Base-by-base conservation (phyloP, 2,329 filamentous ascomycete species). In the Colletotrichum coccodes region DNA sequence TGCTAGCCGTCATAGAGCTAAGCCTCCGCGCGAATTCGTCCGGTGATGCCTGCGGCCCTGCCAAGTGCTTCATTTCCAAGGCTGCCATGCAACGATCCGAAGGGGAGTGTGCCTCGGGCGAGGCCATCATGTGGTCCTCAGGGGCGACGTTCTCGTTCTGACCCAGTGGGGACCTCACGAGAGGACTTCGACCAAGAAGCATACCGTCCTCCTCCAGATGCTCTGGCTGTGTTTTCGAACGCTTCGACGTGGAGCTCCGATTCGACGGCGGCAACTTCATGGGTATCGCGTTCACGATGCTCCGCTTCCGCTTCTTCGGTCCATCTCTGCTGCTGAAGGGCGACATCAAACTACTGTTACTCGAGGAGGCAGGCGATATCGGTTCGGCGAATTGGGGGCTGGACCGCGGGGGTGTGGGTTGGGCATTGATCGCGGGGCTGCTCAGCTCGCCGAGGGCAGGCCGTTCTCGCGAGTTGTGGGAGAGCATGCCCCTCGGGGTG, bases 401-500 rank as follows among this genome's bases (percentile, higher is more conserved):
- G n/a, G 60, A 66, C n/a, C 49, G 49, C 9, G 68, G 57, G 6
- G 68, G 59, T 30, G 63, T 72, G n/a, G 52, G 71, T 23, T 71
- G 68, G 14, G 47, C 52, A 64, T 83, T 84, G 34, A 84, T 59
- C 16, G 76, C 77, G 30, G 81, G 76, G 12, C 78, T 78, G 14
- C 80, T 80, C 40, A 85, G 78, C 60, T 84, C 81, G 36, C 76
- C 75, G 26, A 85, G 78, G 5, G 81, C 82, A 60, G 75, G 77
- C 42, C 82, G 77, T 54, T 79, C 81, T 6, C 80, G 77, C 62
- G 79, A 83, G 21, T 77, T 77, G 38, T 79, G 73, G 14, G 78
- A 75, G 2, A 80, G 78, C 32, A 81, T 79, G 16, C 81, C 80
- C 26, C 84, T 81, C 21, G 85, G 86, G 11, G 85, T 85, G 71